These are phyloP conservation scores for Lyophyllum shimeji DNA, from an alignment of 768 basidiomycete genomes.

Conservation along the genomic window DNA sequence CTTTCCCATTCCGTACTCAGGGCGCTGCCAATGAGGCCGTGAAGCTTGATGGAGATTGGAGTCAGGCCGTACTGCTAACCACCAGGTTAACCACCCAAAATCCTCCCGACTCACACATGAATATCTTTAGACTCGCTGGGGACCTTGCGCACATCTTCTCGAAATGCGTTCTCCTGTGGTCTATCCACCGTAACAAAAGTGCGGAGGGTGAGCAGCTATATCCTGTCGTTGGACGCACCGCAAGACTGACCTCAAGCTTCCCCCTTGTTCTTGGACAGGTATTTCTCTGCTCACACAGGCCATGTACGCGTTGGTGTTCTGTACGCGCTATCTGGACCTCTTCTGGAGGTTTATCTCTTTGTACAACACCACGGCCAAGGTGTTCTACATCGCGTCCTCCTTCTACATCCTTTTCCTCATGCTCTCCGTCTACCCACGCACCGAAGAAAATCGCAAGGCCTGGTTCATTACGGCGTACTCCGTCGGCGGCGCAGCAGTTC, in stretches of 20 bases:
- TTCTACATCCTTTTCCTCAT: background rate
- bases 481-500: background rate
- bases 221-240: too few species aligned
- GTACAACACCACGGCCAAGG: conserved; percentile 1
- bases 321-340: conserved; percentile 9
- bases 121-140: background rate
- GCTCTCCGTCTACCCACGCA: background rate
- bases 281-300: background rate
- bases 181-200: background rate
- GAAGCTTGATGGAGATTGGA: too few species aligned
- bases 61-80: too few species aligned
- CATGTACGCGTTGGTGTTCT: conserved; percentile 4
- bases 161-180: background rate
- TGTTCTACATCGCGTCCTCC: background rate
- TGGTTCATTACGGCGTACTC: background rate
- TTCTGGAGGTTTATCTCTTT: background rate
- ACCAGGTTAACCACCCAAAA: too few species aligned
- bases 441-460: background rate
- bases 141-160: background rate
- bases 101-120: too few species aligned
- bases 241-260: background rate
- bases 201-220: background rate
- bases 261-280: background rate
- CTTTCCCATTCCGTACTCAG: too few species aligned
- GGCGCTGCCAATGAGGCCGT: too few species aligned